phyloP scores from a whole-genome alignment of 1,284 basidiomycete genomes.

The Apiotrichum laibachii region DNA sequence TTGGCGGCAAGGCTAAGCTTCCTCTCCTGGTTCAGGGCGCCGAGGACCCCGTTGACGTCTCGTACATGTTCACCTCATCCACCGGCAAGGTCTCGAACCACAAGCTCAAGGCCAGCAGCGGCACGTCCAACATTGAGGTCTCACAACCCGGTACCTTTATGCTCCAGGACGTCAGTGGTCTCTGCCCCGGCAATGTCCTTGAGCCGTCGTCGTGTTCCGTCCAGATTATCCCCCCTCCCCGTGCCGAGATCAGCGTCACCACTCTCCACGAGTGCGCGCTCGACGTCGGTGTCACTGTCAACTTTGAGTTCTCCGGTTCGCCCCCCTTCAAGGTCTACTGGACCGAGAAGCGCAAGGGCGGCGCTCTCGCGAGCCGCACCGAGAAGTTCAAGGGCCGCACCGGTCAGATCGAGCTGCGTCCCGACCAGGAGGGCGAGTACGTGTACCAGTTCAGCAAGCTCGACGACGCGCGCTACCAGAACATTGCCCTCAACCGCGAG shows the following conservation, averaged over 20 bases:
- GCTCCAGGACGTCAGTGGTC: conserved; percentile 69
- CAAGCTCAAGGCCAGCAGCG: conserved; percentile 55
- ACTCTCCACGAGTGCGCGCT: conserved; percentile 92
- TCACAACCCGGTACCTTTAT: conserved; percentile 77
- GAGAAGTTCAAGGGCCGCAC: conserved; percentile 66
- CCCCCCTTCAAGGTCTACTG: conserved; percentile 86
- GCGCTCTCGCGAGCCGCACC: conserved; percentile 58
- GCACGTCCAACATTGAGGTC: conserved; percentile 57
- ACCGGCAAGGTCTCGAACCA: conserved; percentile 11
- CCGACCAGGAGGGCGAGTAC: conserved; percentile 78
- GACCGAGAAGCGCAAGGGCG: conserved; percentile 68
- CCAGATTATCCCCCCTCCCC: conserved; percentile 69
- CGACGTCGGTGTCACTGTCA: conserved; percentile 85
- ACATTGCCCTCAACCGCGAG: conserved; percentile 65
- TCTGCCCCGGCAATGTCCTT: conserved; percentile 73
- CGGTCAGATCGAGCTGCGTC: conserved; percentile 81
- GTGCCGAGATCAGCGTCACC: conserved; percentile 80
- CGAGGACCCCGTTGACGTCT: conserved; percentile 23
- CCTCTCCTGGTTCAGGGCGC: conserved; percentile 29
- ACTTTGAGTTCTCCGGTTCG: conserved; percentile 80
- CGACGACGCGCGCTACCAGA: conserved; percentile 80
- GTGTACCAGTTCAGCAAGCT: conserved; percentile 73
- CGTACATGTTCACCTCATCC: conserved; percentile 26
- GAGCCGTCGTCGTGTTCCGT: conserved; percentile 76
- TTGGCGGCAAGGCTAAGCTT: conserved; percentile 45